Conservation (phyloP, 2,329 filamentous ascomycete genomes). For the Dryadomyces quercivorus region DNA sequence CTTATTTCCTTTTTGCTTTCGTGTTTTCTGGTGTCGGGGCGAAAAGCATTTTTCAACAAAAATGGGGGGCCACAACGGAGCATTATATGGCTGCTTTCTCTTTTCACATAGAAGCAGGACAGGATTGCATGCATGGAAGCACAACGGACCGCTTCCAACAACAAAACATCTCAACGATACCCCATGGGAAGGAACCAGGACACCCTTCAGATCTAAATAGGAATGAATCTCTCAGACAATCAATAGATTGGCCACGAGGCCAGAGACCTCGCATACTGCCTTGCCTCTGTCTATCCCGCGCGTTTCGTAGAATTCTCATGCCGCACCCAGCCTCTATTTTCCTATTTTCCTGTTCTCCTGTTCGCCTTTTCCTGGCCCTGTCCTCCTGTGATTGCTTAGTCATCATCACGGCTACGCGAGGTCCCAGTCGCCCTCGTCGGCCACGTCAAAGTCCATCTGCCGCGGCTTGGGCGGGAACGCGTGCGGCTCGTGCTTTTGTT, state of each 20-base stretch:
- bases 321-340: background rate
- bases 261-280: background rate
- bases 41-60: constrained; percentile 15
- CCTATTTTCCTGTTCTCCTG: background rate
- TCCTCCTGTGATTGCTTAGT: background rate
- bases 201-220: background rate
- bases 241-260: background rate
- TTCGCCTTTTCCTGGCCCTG: background rate
- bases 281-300: background rate
- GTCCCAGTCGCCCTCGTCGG: constrained; percentile 34
- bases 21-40: background rate
- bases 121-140: background rate
- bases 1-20: too few species aligned
- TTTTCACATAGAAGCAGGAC: background rate
- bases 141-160: background rate
- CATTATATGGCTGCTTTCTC: constrained; percentile 2
- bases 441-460: constrained; percentile 42
- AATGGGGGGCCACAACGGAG: constrained; percentile 8
- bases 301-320: background rate
- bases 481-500: background rate
- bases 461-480: too few species aligned
- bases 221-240: background rate
- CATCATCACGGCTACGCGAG: background rate
- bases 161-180: constrained; percentile 24
- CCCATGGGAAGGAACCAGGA: constrained; percentile 11